Evolutionary conservation across 2,329 filamentous ascomycete species (phyloP), one percentile per base, ranked within the genome.

Genomic region (Ascochyta lentis): DNA sequence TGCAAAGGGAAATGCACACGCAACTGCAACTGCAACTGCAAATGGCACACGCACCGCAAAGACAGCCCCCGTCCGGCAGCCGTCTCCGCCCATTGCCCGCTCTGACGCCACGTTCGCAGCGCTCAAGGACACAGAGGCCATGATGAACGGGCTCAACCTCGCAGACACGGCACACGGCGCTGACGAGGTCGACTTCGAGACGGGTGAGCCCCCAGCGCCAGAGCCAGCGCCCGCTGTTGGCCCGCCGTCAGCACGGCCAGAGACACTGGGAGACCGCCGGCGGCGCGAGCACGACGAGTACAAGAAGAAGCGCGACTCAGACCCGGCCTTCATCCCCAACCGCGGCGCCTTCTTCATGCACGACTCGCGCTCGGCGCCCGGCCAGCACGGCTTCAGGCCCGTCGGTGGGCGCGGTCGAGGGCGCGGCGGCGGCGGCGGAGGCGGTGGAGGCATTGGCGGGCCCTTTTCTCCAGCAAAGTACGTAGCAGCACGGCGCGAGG

Each of bases 301-400:
- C 79, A 88, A 89, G 78, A 91, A 89, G 78, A 91, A 91, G 75
- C 86, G 91, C 66, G 92, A 96, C 72, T 88, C 91, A 66, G 92
- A 96, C 74, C 94, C 94, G 33, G 88, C 93, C 10, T 96, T 96
- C 77, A 94, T 97, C 51, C 94, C 95, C 49, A 97, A 96, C 70
- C 84, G 94, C 63, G 95, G 95, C 56, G 89, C 91, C 59, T 98
- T 98, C 81, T 98, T 97, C 80, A 92, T 98, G 86, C 94, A 98
- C 76, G 95, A 98, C 73, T 91, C 95, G 70, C 86, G 92, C 59
- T 86, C 89, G 52, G 89, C 89, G n/a, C 85, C 88, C 40, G 86
- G 87, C 63, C 84, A 88, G 49, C 94, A 93, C 76, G 89, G 89
- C 49, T 92, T 94, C 76, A 83, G 90, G 54, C 85, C 88, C 12